These are phyloP conservation scores for Trichosporon sp. DNA, from an alignment of 1,284 basidiomycete genomes.

Conservation along the genomic window DNA sequence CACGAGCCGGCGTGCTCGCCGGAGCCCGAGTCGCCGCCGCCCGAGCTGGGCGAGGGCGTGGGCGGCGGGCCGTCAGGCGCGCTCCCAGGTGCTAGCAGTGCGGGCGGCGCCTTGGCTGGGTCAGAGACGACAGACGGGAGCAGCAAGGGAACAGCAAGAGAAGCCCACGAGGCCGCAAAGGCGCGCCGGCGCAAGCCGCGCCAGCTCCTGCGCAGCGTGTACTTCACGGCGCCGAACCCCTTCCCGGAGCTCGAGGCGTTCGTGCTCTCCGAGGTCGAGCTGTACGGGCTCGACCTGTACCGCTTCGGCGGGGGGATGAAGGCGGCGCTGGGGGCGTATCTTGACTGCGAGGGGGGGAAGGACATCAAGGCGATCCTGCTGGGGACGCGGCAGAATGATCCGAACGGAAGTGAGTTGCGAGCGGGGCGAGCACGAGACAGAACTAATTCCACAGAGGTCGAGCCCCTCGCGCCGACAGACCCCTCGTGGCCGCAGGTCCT, in stretches of 20 bases:
- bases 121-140: neutral
- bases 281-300: slow-evolving; percentile 78
- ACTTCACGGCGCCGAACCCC: slow-evolving; percentile 85
- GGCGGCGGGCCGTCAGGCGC: too few species aligned
- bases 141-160: neutral
- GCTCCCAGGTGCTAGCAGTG: too few species aligned
- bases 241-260: slow-evolving; percentile 82
- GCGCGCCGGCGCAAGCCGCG: slow-evolving; percentile 21
- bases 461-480: slow-evolving; percentile 73
- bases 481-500: slow-evolving; percentile 82
- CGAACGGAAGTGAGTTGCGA: slow-evolving; percentile 73
- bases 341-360: slow-evolving; percentile 50
- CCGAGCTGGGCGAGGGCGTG: neutral
- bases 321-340: slow-evolving; percentile 70
- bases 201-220: slow-evolving; percentile 68
- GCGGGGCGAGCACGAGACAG: neutral
- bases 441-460: slow-evolving; percentile 55
- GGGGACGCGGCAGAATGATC: slow-evolving; percentile 81
- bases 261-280: slow-evolving; percentile 60
- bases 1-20: slow-evolving; percentile 23
- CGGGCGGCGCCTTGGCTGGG: too few species aligned
- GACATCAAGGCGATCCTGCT: slow-evolving; percentile 74
- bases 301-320: slow-evolving; percentile 78
- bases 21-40: slow-evolving; percentile 26
- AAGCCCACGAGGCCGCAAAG: neutral